phyloP scores from a whole-genome alignment of 306 rosid species.

The Casuarina glauca region DNA sequence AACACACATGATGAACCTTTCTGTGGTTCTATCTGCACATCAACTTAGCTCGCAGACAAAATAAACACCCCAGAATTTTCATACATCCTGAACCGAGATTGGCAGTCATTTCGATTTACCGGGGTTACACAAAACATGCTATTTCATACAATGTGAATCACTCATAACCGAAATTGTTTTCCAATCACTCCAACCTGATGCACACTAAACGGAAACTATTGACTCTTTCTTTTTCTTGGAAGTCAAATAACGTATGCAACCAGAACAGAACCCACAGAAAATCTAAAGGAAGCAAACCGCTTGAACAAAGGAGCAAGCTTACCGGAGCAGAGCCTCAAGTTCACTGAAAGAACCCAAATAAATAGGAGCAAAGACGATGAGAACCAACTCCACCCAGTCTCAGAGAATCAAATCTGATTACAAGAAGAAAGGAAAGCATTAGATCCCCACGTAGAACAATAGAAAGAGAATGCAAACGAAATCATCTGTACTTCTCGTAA shows the following conservation, averaged over 20 bases:
- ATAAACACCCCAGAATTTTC: background rate
- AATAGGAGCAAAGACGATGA: background rate
- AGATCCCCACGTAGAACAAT: background rate
- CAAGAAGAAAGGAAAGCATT: background rate
- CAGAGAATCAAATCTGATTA: background rate
- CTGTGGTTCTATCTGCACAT: background rate
- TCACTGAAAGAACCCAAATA: background rate
- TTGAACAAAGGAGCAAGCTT: background rate
- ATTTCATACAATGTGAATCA: background rate
- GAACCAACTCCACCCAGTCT: background rate
- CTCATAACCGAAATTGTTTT: background rate
- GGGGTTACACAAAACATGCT: background rate
- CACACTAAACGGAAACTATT: background rate
- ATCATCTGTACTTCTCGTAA: background rate
- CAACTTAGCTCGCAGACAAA: background rate
- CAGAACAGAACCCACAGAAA: conserved; percentile 3
- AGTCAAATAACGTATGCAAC: background rate
- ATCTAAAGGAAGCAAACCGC: background rate
- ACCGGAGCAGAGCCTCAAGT: background rate
- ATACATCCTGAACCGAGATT: background rate
- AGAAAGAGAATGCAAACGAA: background rate
- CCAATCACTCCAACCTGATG: background rate
- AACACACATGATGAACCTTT: background rate
- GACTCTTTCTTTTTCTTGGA: background rate
- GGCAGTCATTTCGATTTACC: background rate